These are phyloP conservation scores for Leccinum truebloodii DNA, from an alignment of 768 basidiomycete species.

Conservation along the genomic window DNA sequence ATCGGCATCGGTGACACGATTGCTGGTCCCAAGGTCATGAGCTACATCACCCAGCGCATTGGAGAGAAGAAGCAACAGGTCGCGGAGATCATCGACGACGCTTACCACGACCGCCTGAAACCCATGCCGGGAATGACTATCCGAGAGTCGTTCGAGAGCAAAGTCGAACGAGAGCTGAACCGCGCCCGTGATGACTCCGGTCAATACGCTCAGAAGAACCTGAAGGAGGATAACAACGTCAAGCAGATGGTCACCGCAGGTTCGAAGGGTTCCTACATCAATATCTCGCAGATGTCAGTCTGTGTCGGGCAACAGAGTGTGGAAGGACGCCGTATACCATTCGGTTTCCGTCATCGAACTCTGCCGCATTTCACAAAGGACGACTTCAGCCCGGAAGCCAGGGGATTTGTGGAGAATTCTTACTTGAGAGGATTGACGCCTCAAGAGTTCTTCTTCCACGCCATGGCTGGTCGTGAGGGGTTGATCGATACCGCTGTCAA, in stretches of 20 bases:
- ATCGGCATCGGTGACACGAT: constrained; percentile 99
- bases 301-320: constrained; percentile 99
- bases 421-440: constrained; percentile 95
- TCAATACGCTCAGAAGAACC: constrained; percentile 92
- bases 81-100: constrained; percentile 74
- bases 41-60: constrained; percentile 80
- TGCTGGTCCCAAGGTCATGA: constrained; percentile 88
- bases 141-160: constrained; percentile 95
- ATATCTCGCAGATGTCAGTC: constrained; percentile 99
- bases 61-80: constrained; percentile 79
- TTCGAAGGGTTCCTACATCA: constrained; percentile 98
- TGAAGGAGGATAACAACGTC: constrained; percentile 99
- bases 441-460: constrained; percentile 99
- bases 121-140: constrained; percentile 98
- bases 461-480: constrained; percentile 99
- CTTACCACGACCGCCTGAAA: constrained; percentile 84
- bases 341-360: constrained; percentile 95
- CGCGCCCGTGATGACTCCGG: constrained; percentile 94
- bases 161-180: constrained; percentile 89
- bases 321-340: constrained; percentile 97
- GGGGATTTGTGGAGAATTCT: constrained; percentile 99
- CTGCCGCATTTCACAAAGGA: constrained; percentile 98
- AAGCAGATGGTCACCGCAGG: constrained; percentile 99
- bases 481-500: constrained; percentile 99
- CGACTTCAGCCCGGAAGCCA: constrained; percentile 96